phyloP scores from a whole-genome alignment of 2,329 filamentous ascomycete genomes.

The Karstenula rhodostoma region DNA sequence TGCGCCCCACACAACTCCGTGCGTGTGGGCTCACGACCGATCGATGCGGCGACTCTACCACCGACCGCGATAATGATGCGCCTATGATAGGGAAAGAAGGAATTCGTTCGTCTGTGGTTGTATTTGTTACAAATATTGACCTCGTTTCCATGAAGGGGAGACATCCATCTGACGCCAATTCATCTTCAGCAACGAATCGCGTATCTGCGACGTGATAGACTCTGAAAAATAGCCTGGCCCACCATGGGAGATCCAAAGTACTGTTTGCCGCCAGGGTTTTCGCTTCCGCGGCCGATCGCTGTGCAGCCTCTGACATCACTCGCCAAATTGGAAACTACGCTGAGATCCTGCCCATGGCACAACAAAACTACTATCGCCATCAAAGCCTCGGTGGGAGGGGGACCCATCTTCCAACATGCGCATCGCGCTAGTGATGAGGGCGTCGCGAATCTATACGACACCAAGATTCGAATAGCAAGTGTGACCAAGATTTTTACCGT shows the following conservation, averaged over 20 bases:
- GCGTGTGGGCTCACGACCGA: not conserved
- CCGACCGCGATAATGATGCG: not conserved
- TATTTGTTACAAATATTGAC: not conserved
- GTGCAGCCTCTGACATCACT: slow-evolving; percentile 7
- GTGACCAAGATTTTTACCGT: slow-evolving; percentile 39
- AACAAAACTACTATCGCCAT: slow-evolving; percentile 33
- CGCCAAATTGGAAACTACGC: not conserved
- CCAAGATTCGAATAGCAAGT: slow-evolving; percentile 32
- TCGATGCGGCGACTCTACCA: not conserved
- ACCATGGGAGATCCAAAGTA: slow-evolving; percentile 3
- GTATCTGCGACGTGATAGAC: not conserved
- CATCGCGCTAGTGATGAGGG: not conserved
- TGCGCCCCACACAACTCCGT: not conserved
- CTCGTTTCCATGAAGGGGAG: not conserved
- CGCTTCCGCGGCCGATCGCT: slow-evolving; percentile 29
- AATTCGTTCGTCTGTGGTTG: not conserved
- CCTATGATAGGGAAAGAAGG: not conserved
- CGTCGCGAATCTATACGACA: slow-evolving; percentile 17
- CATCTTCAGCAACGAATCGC: not conserved
- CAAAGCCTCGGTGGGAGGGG: slow-evolving; percentile 31
- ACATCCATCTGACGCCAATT: not conserved
- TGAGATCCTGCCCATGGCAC: slow-evolving; percentile 11
- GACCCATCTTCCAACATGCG: slow-evolving; percentile 27
- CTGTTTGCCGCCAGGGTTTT: slow-evolving; percentile 34
- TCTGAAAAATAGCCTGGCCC: not conserved